phyloP scores from a whole-genome alignment of 352 stramenopile species.

The Plasmopara muralis region DNA sequence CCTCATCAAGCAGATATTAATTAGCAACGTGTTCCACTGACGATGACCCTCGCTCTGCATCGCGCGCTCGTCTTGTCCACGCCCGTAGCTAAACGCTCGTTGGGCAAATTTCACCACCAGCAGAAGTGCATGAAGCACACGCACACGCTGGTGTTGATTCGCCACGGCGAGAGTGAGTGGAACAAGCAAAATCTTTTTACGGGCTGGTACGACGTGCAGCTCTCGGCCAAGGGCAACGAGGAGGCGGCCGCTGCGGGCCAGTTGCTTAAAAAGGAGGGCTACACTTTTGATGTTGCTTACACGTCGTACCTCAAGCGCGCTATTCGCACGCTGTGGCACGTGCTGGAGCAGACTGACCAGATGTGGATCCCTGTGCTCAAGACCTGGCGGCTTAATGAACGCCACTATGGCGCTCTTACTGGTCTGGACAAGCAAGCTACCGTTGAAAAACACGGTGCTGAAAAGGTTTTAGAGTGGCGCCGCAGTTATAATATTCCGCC shows the following conservation, averaged over 20 bases:
- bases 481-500: conserved; percentile 97
- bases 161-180: conserved; percentile 93
- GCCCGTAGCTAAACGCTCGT: conserved; percentile 24
- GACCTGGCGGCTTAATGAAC: conserved; percentile 90
- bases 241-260: conserved; percentile 87
- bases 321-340: conserved; percentile 92
- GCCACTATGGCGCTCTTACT: conserved; percentile 85
- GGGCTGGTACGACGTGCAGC: conserved; percentile 90
- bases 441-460: conserved; percentile 85
- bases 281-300: conserved; percentile 93
- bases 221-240: conserved; percentile 86
- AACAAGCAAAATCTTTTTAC: conserved; percentile 94
- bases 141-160: conserved; percentile 88
- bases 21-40: conserved; percentile 1
- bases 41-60: conserved; percentile 54
- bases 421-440: conserved; percentile 89
- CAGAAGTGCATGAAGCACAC: conserved; percentile 70
- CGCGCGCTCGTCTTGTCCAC: conserved; percentile 41
- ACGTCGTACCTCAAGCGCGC: conserved; percentile 93
- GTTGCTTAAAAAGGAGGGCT: conserved; percentile 88
- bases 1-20: conserved; percentile 23
- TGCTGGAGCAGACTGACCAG: conserved; percentile 91
- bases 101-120: conserved; percentile 41
- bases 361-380: conserved; percentile 95
- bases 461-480: conserved; percentile 94